Evolutionary conservation across 139 green algal genomes (phyloP), one percentile per base, ranked within the genome.

Genomic region (Volvox africanus): DNA sequence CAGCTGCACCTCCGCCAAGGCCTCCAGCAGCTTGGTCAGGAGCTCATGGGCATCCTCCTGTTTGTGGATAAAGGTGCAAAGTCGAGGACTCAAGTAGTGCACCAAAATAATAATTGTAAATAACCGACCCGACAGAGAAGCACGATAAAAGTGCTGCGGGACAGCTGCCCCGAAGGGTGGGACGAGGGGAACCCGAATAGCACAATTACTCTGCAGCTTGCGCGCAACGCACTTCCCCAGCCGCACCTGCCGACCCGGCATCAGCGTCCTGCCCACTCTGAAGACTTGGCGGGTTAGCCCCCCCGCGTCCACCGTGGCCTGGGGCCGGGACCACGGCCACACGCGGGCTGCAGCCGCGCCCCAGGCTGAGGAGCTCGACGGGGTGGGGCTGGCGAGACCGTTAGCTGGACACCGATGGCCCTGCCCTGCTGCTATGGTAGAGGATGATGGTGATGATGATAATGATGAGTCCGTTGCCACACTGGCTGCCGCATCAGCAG

Each of bases 1-100:
- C 80, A 97, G 90, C 87, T 93, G 92, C 16, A 94, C 89, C 32
- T 90, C 82, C 84, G 96, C 96, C 36, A 97, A 94, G 18, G 79
- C 71, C 68, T 89, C 89, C 81, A 92, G 82, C 82, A 92, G 73
- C 55, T 82, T 82, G 0, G 62, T 26, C 32, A 87, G 80, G 33
- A 92, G 89, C 50, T 92, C 89, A 35, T 92, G 82, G 1, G 81
- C 67, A 82, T 92, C 89, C 82, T 92, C 89, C 89, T 92, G 88
- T 55, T 55, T 14, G 44, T 9, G 44, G 44, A 55, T 14, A 55
- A 55, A 55, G 44, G 44, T 55, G 44, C 44, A 9, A 55, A 14
- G 44, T 55, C 44, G 44, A 55, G 9, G 5, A 55, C 44, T 9
- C 44, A 9, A 55, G 44, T 55, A 55, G 5, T 5, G 44, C 44